These are phyloP conservation scores for Yarrowia divulgata DNA, from an alignment of 805 yeast genomes.

Conservation along the genomic window DNA sequence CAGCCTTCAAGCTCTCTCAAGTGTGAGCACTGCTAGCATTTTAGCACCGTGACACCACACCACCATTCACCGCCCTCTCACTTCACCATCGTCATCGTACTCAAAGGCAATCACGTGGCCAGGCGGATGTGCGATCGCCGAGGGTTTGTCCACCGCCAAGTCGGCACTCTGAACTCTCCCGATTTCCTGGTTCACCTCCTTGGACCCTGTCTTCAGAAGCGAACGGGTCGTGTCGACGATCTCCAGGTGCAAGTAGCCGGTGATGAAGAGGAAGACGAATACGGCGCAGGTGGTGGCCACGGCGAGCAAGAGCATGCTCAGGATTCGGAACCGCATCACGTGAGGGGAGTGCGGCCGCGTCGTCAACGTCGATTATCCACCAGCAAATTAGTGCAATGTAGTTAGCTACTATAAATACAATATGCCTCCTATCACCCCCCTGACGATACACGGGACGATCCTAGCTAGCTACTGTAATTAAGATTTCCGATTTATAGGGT, in stretches of 20 bases:
- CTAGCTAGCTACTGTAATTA: neutral
- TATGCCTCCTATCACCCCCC: no score
- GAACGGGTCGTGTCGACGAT: constrained; percentile 17
- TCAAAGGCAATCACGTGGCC: constrained; percentile 19
- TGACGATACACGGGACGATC: no score
- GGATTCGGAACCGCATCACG: constrained; percentile 17
- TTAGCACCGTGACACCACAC: no score
- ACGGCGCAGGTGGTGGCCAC: constrained; percentile 9
- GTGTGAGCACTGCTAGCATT: no score
- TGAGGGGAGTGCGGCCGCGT: neutral
- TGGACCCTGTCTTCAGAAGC: neutral
- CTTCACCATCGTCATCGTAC: neutral
- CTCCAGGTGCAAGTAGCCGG: constrained; percentile 15
- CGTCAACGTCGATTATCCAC: neutral
- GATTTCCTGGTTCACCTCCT: neutral
- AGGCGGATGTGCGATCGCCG: neutral
- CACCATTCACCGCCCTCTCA: no score
- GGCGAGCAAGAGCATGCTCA: constrained; percentile 10
- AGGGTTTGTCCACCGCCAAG: neutral
- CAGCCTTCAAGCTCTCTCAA: no score
- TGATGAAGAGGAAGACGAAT: constrained; percentile 3
- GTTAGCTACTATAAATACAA: no score
- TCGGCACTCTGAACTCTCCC: neutral
- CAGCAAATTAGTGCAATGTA: neutral
- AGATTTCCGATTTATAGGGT: constrained; percentile 28